Conservation (phyloP, 2,329 filamentous ascomycete genomes). For the Ophiostoma ips region DNA sequence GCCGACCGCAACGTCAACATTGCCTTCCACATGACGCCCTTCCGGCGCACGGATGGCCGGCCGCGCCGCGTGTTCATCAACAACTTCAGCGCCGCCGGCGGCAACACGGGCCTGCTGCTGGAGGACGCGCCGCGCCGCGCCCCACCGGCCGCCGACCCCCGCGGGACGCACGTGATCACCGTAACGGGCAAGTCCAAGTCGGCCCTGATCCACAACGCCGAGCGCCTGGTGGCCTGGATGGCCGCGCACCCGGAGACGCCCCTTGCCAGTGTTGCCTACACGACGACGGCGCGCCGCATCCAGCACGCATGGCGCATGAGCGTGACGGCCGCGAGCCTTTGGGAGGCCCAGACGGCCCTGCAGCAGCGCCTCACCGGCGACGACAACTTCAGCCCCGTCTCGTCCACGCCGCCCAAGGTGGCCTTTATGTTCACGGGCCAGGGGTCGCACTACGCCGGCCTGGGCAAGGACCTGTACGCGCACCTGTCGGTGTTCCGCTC, state of each 20-base stretch:
- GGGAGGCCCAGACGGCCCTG: conserved; percentile 30
- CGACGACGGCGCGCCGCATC: conserved; percentile 50
- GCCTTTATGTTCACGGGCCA: conserved; percentile 44
- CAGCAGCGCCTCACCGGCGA: conserved; percentile 27
- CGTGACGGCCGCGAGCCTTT: conserved; percentile 27
- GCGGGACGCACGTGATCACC: conserved; percentile 43
- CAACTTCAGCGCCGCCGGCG: conserved; percentile 58
- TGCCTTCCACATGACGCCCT: conserved; percentile 37
- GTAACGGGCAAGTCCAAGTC: conserved; percentile 42
- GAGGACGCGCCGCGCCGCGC: conserved; percentile 40
- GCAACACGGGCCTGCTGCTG: conserved; percentile 53
- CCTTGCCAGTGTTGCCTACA: conserved; percentile 48
- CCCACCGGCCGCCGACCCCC: conserved; percentile 29
- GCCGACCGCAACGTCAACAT: conserved; percentile 44
- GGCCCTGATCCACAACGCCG: conserved; percentile 44
- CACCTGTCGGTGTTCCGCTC: conserved; percentile 33
- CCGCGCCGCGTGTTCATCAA: conserved; percentile 43
- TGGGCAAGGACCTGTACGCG: conserved; percentile 37
- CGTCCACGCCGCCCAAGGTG: conserved; percentile 31
- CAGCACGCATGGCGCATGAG: conserved; percentile 45
- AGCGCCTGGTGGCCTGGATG: conserved; percentile 40
- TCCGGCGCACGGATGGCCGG: conserved; percentile 32
- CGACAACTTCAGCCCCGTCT: conserved; percentile 29
- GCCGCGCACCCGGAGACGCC: conserved; percentile 36
- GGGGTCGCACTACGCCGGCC: conserved; percentile 37